These are phyloP conservation scores for Melaleuca alternifolia DNA, from an alignment of 345 rosid species.

Conservation along the genomic window DNA sequence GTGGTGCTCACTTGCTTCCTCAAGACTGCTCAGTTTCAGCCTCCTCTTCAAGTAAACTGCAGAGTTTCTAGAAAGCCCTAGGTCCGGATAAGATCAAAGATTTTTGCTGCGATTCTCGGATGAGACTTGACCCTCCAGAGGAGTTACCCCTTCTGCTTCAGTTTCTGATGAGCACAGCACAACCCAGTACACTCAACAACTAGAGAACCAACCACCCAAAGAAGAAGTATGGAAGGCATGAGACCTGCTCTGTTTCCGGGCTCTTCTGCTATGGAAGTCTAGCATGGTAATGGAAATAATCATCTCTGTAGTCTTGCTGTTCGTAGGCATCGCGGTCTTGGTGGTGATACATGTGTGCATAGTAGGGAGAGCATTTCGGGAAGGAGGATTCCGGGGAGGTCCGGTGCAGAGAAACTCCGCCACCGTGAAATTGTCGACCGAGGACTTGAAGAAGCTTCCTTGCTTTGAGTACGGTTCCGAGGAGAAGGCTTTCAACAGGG, in stretches of 20 bases:
- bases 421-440: constrained; percentile 4
- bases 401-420: not conserved
- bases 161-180: not conserved
- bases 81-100: not conserved
- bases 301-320: constrained; percentile 14
- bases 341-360: constrained; percentile 27
- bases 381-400: not conserved
- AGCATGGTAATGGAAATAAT: constrained; percentile 19
- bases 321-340: constrained; percentile 26
- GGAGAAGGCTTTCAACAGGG: constrained; percentile 4
- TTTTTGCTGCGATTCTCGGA: not conserved
- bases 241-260: not conserved
- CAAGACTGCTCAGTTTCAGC: not conserved
- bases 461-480: constrained; percentile 21
- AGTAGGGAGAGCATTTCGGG: constrained; percentile 22
- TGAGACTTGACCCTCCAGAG: not conserved
- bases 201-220: not conserved
- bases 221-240: not conserved
- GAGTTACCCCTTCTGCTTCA: not conserved
- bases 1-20: not conserved
- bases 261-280: not conserved
- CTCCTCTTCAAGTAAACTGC: not conserved
- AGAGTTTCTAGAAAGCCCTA: not conserved
- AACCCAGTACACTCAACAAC: not conserved
- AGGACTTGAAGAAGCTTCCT: constrained; percentile 26